phyloP scores from a whole-genome alignment of 73 alveolate species.

The Effrenium voratum region DNA sequence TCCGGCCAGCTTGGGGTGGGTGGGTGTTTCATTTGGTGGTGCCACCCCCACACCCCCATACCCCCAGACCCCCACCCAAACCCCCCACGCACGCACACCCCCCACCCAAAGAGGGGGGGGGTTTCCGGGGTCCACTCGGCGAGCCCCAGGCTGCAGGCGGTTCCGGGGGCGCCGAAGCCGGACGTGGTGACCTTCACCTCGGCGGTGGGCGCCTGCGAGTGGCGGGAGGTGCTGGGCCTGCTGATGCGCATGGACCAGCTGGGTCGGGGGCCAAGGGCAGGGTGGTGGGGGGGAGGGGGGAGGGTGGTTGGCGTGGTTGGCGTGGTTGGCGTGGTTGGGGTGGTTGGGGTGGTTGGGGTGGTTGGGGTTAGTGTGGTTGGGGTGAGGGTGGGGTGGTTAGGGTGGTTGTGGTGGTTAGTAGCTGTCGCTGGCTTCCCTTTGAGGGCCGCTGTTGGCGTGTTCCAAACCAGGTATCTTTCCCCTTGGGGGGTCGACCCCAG shows the following conservation, averaged over 20 bases:
- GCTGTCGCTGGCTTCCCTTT: too few relatives aligned
- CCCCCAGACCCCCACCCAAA: too few relatives aligned
- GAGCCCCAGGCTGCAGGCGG: constrained; percentile 9
- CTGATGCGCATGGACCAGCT: not conserved
- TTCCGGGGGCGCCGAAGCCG: not conserved
- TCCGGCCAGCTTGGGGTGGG: not conserved
- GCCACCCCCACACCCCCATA: not conserved
- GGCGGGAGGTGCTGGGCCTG: constrained; percentile 49
- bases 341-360: not conserved
- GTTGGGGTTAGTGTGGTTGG: not conserved
- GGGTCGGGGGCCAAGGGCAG: not conserved
- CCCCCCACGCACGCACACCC: not conserved
- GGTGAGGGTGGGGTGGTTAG: not conserved
- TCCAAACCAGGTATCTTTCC: too few relatives aligned
- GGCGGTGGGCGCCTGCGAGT: constrained; percentile 42
- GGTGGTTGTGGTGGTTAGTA: not conserved
- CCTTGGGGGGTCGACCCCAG: too few relatives aligned
- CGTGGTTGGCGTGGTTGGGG: not conserved
- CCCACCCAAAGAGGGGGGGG: too few relatives aligned
- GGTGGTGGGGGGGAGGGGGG: constrained; percentile 26
- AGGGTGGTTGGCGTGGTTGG: not conserved
- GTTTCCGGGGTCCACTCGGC: too few relatives aligned
- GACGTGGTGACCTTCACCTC: constrained; percentile 86
- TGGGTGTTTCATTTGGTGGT: not conserved
- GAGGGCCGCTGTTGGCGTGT: too few relatives aligned